These are phyloP conservation scores for Capsaspora owczarzaki DNA, from an alignment of 78 protist species.

Conservation along the genomic window DNA sequence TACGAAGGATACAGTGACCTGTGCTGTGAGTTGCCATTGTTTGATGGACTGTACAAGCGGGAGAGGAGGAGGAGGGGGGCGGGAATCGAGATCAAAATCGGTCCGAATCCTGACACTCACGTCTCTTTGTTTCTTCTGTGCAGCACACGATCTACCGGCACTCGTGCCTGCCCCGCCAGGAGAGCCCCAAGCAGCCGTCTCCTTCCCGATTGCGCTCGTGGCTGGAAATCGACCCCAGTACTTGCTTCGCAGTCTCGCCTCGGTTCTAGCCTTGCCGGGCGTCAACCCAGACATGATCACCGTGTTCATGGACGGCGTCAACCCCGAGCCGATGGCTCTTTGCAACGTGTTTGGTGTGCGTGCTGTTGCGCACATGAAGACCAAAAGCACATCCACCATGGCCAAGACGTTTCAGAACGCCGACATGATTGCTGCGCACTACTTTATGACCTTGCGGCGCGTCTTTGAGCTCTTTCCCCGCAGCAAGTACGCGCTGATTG, in stretches of 20 bases:
- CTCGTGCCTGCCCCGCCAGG: neutral
- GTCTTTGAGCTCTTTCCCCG: neutral
- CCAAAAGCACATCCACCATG: neutral
- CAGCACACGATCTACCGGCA: neutral
- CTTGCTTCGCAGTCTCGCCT: neutral
- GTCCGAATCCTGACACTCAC: too few relatives aligned
- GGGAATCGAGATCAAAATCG: too few relatives aligned
- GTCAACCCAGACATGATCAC: neutral
- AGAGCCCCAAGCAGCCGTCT: neutral
- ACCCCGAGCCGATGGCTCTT: neutral
- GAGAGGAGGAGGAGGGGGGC: too few relatives aligned
- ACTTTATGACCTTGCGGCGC: neutral
- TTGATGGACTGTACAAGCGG: neutral
- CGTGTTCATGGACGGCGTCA: constrained; percentile 14
- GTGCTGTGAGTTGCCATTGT: too few relatives aligned
- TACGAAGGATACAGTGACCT: too few relatives aligned
- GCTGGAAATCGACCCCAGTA: neutral
- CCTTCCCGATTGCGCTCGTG: neutral
- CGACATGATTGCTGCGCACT: neutral
- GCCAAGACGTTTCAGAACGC: neutral
- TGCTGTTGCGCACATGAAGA: neutral
- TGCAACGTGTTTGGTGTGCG: neutral
- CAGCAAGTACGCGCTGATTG: constrained; percentile 20
- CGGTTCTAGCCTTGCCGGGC: neutral
- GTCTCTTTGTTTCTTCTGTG: neutral